Conservation (phyloP, 2,329 filamentous ascomycete species). For the Ophiocordyceps camponoti-rufipedis region DNA sequence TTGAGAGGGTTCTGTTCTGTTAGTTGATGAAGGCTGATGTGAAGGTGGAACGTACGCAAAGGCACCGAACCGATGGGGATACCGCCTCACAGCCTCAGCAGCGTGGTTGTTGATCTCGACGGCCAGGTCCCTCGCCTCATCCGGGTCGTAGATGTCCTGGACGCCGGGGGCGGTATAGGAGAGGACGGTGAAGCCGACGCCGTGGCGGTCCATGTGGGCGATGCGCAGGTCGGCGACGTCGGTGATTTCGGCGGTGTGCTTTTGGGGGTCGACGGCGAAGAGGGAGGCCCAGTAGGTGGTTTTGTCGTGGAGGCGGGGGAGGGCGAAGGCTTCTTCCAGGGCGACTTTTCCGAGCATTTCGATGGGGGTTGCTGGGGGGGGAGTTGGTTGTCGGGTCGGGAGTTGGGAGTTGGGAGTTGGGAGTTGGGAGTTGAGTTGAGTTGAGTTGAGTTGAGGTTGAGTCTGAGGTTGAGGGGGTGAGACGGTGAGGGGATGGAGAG, state of each 20-base stretch:
- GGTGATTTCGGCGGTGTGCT: constrained; percentile 35
- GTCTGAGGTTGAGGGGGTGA: too few relatives aligned
- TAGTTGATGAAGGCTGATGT: not conserved
- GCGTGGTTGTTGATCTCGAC: constrained; percentile 24
- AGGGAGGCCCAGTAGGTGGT: constrained; percentile 42
- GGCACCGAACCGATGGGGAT: constrained; percentile 24
- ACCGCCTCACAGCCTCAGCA: constrained; percentile 16
- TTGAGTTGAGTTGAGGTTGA: too few relatives aligned
- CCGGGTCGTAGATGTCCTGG: constrained; percentile 23
- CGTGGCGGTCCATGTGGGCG: constrained; percentile 24
- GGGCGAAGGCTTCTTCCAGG: constrained; percentile 42
- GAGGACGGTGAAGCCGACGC: constrained; percentile 28
- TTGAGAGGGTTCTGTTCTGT: constrained; percentile 21
- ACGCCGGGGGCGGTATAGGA: constrained; percentile 30
- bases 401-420: not conserved
- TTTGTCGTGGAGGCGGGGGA: constrained; percentile 38
- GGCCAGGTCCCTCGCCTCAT: constrained; percentile 21
- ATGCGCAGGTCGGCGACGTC: constrained; percentile 22
- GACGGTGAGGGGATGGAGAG: too few relatives aligned
- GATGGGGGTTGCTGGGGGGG: not conserved
- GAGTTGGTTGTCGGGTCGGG: not conserved
- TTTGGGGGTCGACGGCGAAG: constrained; percentile 39
- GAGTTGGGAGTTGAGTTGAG: too few relatives aligned
- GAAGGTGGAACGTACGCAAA: constrained; percentile 17
- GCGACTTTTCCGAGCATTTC: constrained; percentile 41